Percentiles rank a stretch among this genome's conserved stretches.
Conservation (phyloP, 108 stramenopile genomes). For the Licmophora abbreviata region DNA sequence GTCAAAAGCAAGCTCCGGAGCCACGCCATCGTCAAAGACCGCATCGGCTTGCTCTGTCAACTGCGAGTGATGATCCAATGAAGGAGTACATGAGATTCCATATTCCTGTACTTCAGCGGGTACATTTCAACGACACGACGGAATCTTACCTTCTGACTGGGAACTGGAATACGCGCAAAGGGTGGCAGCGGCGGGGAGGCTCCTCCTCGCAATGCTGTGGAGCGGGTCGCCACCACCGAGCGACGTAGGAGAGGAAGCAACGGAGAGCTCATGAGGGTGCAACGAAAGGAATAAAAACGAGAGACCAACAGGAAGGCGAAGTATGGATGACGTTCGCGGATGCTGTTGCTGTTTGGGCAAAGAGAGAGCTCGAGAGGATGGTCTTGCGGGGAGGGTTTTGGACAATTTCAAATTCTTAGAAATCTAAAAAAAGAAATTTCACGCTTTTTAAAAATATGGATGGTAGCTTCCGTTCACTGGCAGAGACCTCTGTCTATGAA, state of each 20-base stretch:
- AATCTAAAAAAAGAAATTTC: too few species aligned
- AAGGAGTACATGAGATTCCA: slow-evolving; percentile 8
- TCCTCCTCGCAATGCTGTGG: slow-evolving; percentile 32
- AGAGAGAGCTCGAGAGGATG: too few species aligned
- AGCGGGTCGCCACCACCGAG: slow-evolving; percentile 34
- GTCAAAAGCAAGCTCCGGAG: slow-evolving; percentile 90
- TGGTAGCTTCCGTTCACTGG: too few species aligned
- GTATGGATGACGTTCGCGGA: too few species aligned
- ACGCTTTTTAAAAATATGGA: too few species aligned
- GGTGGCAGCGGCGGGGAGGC: slow-evolving; percentile 75
- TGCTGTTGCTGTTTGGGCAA: too few species aligned
- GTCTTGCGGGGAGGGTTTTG: too few species aligned
- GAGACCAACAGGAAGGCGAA: too few species aligned
- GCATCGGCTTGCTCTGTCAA: slow-evolving; percentile 89
- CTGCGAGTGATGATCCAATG: slow-evolving; percentile 19
- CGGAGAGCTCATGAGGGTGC: too few species aligned
- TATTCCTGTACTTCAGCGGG: slow-evolving; percentile 3
- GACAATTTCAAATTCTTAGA: too few species aligned
- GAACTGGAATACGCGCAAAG: slow-evolving; percentile 70
- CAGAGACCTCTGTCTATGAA: too few species aligned
- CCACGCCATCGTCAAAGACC: slow-evolving; percentile 95
- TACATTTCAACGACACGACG: background rate
- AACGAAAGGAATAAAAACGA: too few species aligned
- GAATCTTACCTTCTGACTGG: slow-evolving; percentile 49
- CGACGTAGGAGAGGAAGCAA: slow-evolving; percentile 52